A percentile compares a stretch with the other conserved stretches of the same genome.
Conservation (phyloP, 768 basidiomycete species). For the Trametes meyenii region DNA sequence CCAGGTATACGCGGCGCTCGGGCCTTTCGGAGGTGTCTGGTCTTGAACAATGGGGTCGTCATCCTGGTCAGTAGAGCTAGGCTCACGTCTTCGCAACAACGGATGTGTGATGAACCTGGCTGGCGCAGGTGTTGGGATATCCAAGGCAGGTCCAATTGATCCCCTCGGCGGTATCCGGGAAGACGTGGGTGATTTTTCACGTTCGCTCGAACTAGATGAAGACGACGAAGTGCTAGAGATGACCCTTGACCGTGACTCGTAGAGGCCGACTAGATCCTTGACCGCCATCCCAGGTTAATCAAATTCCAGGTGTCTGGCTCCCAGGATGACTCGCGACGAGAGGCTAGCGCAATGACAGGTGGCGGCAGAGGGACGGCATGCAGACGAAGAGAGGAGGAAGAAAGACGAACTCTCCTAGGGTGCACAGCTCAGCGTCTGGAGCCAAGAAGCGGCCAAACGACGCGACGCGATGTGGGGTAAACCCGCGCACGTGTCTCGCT, state of each 20-base stretch:
- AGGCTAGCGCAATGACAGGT: background rate
- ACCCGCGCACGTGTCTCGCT: slow-evolving; percentile 13
- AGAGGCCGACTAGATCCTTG: slow-evolving; percentile 34
- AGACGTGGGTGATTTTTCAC: background rate
- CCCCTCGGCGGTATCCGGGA: background rate
- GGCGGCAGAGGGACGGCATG: background rate
- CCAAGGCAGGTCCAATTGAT: background rate
- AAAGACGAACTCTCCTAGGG: background rate
- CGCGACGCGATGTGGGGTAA: slow-evolving; percentile 15
- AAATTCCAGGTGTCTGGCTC: too few relatives aligned
- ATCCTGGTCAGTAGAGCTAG: slow-evolving; percentile 22
- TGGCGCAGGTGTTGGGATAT: background rate
- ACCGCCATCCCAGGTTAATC: slow-evolving; percentile 38
- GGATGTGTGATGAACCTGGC: slow-evolving; percentile 25
- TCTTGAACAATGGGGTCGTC: slow-evolving; percentile 15
- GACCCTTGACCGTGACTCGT: slow-evolving; percentile 25
- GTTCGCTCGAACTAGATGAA: background rate
- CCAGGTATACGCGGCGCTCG: background rate
- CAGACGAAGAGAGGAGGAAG: background rate
- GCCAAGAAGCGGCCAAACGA: background rate
- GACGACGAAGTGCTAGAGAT: background rate
- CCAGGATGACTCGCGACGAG: background rate
- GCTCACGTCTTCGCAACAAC: slow-evolving; percentile 26
- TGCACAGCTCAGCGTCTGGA: too few relatives aligned
- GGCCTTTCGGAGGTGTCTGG: slow-evolving; percentile 16